These are phyloP conservation scores for Sugiyamaella lignohabitans DNA, from an alignment of 805 yeast species.

Conservation along the genomic window DNA sequence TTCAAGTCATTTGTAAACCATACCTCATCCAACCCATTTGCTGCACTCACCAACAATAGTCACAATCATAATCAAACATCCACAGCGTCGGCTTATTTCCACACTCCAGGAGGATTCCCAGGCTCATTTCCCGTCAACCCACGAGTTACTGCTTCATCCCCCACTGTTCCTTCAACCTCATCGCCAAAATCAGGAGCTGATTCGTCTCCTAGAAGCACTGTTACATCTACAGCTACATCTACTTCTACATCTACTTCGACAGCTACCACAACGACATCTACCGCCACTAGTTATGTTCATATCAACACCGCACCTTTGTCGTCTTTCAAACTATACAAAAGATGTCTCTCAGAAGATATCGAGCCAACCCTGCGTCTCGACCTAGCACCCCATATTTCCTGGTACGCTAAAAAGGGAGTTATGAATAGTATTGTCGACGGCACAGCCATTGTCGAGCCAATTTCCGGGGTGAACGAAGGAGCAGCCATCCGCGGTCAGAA, in stretches of 20 bases:
- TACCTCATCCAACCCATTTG: slow-evolving; percentile 1
- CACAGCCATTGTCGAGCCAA: slow-evolving; percentile 76
- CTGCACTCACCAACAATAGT: not conserved
- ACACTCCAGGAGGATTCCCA: slow-evolving; percentile 6
- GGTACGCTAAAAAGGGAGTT: slow-evolving; percentile 55
- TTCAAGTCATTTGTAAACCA: slow-evolving; percentile 12
- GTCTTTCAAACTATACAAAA: slow-evolving; percentile 54
- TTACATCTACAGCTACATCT: not conserved
- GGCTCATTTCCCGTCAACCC: not conserved
- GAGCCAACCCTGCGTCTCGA: slow-evolving; percentile 67
- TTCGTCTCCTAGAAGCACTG: not conserved
- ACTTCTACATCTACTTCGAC: slow-evolving; percentile 4
- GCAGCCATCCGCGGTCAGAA: slow-evolving; percentile 34
- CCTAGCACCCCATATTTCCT: slow-evolving; percentile 54
- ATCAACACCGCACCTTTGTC: slow-evolving; percentile 32
- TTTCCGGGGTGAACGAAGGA: slow-evolving; percentile 73
- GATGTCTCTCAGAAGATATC: slow-evolving; percentile 66
- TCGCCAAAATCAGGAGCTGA: not conserved
- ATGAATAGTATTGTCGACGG: slow-evolving; percentile 71
- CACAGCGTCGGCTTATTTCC: not conserved
- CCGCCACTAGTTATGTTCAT: not conserved
- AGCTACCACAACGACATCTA: not conserved
- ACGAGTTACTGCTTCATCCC: not conserved
- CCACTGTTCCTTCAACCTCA: not conserved
- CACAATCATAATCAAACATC: not conserved